Conservation (phyloP, 2,329 filamentous ascomycete species). For the Alternaria angustiovoidea region DNA sequence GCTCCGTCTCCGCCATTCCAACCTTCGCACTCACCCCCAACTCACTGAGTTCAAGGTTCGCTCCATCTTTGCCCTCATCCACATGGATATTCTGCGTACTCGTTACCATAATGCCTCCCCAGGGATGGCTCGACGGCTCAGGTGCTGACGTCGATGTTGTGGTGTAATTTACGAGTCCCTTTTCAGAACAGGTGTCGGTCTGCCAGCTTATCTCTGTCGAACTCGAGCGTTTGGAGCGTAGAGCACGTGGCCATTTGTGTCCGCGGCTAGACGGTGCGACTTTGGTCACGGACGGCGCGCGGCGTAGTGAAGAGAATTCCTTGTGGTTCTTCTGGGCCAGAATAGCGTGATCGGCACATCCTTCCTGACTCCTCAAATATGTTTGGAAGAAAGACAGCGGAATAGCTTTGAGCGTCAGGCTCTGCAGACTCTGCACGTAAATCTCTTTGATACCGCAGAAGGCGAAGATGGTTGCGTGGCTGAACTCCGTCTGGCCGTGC, state of each 20-base stretch:
- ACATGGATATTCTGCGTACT: conserved; percentile 48
- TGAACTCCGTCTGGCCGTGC: conserved; percentile 39
- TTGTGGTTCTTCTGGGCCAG: conserved; percentile 56
- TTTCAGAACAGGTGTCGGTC: conserved; percentile 43
- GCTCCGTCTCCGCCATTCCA: conserved; percentile 49
- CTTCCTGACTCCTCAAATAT: conserved; percentile 54
- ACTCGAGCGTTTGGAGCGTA: conserved; percentile 17
- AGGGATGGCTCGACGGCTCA: conserved; percentile 28
- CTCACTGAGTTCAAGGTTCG: conserved; percentile 40
- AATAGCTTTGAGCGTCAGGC: conserved; percentile 43
- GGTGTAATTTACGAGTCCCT: conserved; percentile 33
- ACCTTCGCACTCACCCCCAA: conserved; percentile 45
- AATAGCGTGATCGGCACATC: conserved; percentile 56
- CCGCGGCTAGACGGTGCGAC: conserved; percentile 6
- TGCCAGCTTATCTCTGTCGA: conserved; percentile 25
- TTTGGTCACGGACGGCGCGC: conserved; percentile 12
- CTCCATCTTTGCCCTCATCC: conserved; percentile 32
- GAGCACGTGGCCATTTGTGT: conserved; percentile 26
- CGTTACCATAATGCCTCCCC: conserved; percentile 52
- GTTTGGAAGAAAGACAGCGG: conserved; percentile 57
- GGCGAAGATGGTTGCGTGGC: conserved; percentile 51
- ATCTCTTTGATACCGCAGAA: conserved; percentile 57
- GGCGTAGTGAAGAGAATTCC: conserved; percentile 55
- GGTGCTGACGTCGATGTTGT: conserved; percentile 4
- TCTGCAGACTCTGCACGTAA: conserved; percentile 46